Evolutionary conservation across 345 rosid genomes (phyloP), one percentile per base, ranked within the genome.

Genomic region (Eucalyptus erythrocorys): DNA sequence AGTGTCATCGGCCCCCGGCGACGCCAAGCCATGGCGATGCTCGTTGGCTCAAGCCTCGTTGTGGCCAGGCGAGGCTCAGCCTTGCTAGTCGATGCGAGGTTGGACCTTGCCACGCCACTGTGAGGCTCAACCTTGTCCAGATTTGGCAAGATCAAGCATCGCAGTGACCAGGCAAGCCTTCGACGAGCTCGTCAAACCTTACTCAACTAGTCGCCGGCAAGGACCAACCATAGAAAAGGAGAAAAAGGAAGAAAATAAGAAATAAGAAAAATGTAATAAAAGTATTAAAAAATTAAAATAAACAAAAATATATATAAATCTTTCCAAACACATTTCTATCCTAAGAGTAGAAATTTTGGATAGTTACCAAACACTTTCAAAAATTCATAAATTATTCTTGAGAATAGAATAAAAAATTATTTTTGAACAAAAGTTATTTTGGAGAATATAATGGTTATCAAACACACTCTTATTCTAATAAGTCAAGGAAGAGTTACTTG

Each of bases 341-440:
- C 0, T 0, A 0, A 51, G 0, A 51, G 0, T 3, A 51, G 2
- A 51, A 51, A 51, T 51, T 51, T 51, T 0, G 1, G 0, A 51
- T 0, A 3, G 0, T 19, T 51, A 19, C 10, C 2, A 51, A 51
- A 51, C 21, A 51, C 24, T 51, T 51, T 19, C 1, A 19, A 19
- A 51, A 51, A 51, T 4, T 7, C 26, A 51, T 7, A 51, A 51
- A 51, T 21, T 51, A 51, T 51, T 51, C 0, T 0, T 1, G 0
- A 1, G 0, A 51, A 51, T 51, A 51, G 8, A 19, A 51, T 51
- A 19, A 19, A 19, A 19, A 51, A 51, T 3, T 8, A 51, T 51
- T 51, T 51, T 51, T 0, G 0, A 51, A 5, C 1, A 51, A 7
- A 51, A 51, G 8, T 51, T 0, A 0, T 51, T 51, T 2, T 0